phyloP scores from a whole-genome alignment of 2,329 filamentous ascomycete genomes.

The Zymoseptoria tritici region DNA sequence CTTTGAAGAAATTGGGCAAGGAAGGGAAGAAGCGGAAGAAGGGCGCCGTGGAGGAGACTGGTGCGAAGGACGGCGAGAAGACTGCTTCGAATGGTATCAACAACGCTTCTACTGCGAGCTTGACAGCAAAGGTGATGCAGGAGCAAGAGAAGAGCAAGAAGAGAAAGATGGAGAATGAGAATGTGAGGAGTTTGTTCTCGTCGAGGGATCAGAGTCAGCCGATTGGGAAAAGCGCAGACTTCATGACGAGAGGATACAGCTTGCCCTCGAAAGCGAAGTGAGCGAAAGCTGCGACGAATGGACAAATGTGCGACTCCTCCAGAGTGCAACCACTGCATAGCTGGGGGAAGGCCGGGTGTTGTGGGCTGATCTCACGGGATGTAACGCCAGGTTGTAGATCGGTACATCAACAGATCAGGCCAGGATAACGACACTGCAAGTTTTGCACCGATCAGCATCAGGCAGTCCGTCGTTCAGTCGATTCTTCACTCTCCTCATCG shows the following conservation, averaged over 20 bases:
- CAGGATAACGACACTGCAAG: too few relatives aligned
- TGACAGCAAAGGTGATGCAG: slow-evolving; percentile 78
- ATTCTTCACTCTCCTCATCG: too few relatives aligned
- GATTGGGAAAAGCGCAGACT: slow-evolving; percentile 39
- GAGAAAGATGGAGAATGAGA: slow-evolving; percentile 57
- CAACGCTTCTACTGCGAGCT: slow-evolving; percentile 73
- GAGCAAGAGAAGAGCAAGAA: slow-evolving; percentile 82
- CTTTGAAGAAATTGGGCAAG: slow-evolving; percentile 65
- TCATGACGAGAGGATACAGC: slow-evolving; percentile 42
- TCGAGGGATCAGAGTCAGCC: slow-evolving; percentile 31
- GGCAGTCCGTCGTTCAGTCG: too few relatives aligned
- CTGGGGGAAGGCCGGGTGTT: too few relatives aligned
- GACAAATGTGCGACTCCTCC: too few relatives aligned
- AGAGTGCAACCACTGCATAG: too few relatives aligned
- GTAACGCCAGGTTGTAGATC: too few relatives aligned
- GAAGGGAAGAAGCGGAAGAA: slow-evolving; percentile 57
- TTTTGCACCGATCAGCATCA: too few relatives aligned
- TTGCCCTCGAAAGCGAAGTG: background rate
- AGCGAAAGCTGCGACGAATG: background rate
- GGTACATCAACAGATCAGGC: too few relatives aligned
- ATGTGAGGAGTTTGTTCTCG: slow-evolving; percentile 43
- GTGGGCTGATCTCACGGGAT: too few relatives aligned
- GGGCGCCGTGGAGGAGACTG: slow-evolving; percentile 9
- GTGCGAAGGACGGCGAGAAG: slow-evolving; percentile 4
- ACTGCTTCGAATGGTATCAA: slow-evolving; percentile 59